Base-by-base conservation (phyloP, 495 filamentous ascomycete species). In the Annulohypoxylon moriforme region DNA sequence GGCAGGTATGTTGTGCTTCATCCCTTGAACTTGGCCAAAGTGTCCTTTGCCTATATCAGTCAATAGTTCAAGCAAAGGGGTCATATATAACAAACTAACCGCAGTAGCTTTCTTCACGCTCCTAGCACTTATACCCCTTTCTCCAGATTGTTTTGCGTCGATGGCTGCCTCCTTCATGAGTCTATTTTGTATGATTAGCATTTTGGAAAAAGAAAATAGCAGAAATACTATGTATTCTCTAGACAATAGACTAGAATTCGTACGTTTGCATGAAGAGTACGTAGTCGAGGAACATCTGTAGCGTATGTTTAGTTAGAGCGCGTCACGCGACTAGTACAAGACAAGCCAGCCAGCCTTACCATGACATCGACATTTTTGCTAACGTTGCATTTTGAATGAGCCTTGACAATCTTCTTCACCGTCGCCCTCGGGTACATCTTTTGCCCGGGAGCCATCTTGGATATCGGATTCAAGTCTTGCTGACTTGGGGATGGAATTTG, bases 251-350 rank as follows among this genome's bases (percentile, higher is more conserved):
- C 25, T 53, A 7, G 27, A 20, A 9, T 29, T 20, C 50, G 25
- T 81, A 96, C 94, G 91, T 90, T 85, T 96, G 90, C 82, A 97
- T 88, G 74, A 97, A 97, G 7, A 97, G 85, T 75, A 92, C 90
- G 75, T 97, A 97, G 75, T 97, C 92, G 34, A 97, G 84, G 75
- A 94, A 96, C 22, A 96, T 91, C 93, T 96, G 68, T 24, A 47
- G 11, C 46, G 62, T 14, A 33, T 4, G 44, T 67, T 16, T 55
- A 44, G 60, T 70, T 72, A 58, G 20, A 22, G 46, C 66, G 67
- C 36, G 58, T 72, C 63, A 60, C 49, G 65, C 68, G 69, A 60
- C 62, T 27, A 58, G 8, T 24, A 34, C 9, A 55, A 62, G 42
- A 4, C 40, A 24, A 25, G 63, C 24, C 22, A 25, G 63, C 24